Conservation (phyloP, 169 alveolate species). For the Toxoplasma gondii region DNA sequence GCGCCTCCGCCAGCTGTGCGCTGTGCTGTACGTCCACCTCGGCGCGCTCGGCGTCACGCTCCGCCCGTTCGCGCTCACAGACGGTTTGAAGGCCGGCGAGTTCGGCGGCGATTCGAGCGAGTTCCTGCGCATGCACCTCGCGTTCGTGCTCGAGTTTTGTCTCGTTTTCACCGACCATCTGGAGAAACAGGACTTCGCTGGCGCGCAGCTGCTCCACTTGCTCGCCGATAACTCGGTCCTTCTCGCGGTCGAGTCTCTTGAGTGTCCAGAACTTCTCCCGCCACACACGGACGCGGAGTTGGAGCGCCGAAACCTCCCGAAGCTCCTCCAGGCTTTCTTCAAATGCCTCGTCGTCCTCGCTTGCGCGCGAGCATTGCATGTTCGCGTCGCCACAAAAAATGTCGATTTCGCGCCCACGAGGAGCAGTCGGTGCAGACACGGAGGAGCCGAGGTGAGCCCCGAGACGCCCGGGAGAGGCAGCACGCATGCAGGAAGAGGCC, state of each 20-base stretch:
- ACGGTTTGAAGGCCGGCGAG: neutral
- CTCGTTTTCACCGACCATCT: neutral
- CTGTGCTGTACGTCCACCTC: neutral
- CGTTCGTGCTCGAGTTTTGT: neutral
- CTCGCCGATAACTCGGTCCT: neutral
- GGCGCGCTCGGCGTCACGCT: neutral
- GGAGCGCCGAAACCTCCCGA: constrained; percentile 1
- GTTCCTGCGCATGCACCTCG: neutral
- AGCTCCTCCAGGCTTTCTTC: neutral
- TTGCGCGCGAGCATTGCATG: neutral
- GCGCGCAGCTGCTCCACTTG: neutral
- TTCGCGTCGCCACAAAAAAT: neutral
- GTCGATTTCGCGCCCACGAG: neutral
- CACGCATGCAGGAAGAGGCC: neutral
- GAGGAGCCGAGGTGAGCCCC: neutral
- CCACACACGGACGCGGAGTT: constrained; percentile 21
- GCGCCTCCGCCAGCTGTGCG: neutral
- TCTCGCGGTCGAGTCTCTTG: constrained; percentile 17
- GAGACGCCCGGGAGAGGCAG: neutral
- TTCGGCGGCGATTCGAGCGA: neutral
- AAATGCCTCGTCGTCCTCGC: constrained; percentile 30
- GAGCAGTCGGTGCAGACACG: neutral
- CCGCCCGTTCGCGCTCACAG: neutral
- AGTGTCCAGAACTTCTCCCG: neutral
- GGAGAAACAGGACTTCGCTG: neutral